Percentiles rank a stretch among this genome's conserved stretches.
Evolutionary conservation across 495 filamentous ascomycete genomes (phyloP).

Genomic region (Daldinia childiae): DNA sequence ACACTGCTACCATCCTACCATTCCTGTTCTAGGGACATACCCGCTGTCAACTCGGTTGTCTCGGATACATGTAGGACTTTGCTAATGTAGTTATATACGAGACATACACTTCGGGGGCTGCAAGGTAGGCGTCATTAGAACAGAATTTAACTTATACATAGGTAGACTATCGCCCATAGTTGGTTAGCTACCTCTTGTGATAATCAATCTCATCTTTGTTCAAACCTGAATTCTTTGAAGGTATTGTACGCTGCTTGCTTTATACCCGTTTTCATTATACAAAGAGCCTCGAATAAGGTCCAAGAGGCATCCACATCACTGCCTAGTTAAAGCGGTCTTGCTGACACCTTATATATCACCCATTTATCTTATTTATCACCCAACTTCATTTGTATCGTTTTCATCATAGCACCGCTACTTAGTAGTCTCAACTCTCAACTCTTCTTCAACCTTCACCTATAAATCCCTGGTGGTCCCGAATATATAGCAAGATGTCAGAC

Average conservation of each 20-base stretch:
- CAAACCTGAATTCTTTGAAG: not conserved
- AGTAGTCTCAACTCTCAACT: not conserved
- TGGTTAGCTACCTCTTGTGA: not conserved
- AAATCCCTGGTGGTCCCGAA: not conserved
- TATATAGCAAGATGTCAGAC: not conserved
- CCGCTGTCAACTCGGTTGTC: constrained; percentile 7
- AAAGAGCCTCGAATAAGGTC: not conserved
- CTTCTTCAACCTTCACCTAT: not conserved
- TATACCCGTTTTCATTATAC: not conserved
- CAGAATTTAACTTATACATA: not conserved
- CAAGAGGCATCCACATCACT: not conserved
- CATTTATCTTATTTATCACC: not conserved
- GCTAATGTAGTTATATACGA: constrained; percentile 1
- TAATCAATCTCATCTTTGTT: not conserved
- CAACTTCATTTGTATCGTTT: too few species aligned
- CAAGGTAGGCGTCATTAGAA: not conserved
- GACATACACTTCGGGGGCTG: not conserved
- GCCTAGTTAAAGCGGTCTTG: not conserved
- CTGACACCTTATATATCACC: not conserved
- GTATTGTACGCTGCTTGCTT: not conserved
- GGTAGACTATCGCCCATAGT: not conserved
- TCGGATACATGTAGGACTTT: constrained; percentile 12
- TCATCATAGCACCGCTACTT: not conserved
- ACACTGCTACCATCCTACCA: constrained; percentile 13
- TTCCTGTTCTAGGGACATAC: not conserved